phyloP scores from a whole-genome alignment of 2,329 filamentous ascomycete genomes.

The Trichoderma polysporum region DNA sequence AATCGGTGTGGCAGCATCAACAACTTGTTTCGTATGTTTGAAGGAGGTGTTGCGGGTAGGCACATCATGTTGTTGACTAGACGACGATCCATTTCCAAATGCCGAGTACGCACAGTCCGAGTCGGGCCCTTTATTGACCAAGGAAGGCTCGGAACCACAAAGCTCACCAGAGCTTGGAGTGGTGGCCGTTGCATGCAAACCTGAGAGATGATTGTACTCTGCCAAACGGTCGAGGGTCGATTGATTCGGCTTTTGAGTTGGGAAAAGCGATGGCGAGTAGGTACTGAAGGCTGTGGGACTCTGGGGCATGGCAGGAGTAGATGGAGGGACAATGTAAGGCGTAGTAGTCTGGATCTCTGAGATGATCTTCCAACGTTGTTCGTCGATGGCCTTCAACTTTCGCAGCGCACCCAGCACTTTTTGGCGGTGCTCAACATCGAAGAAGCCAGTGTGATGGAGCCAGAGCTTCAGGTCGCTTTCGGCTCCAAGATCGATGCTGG shows the following conservation, averaged over 20 bases:
- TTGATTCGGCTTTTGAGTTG: neutral
- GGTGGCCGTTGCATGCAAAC: neutral
- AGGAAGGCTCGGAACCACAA: neutral
- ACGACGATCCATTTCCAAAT: neutral
- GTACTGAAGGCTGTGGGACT: neutral
- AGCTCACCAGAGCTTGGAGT: neutral
- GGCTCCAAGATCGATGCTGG: neutral
- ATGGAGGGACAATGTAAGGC: neutral
- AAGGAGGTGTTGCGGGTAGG: neutral
- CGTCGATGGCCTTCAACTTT: conserved; percentile 25
- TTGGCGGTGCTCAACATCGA: conserved; percentile 24
- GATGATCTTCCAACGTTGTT: conserved; percentile 26
- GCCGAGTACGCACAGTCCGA: neutral
- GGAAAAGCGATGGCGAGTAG: neutral
- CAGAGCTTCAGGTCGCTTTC: conserved; percentile 27
- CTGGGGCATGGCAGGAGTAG: neutral
- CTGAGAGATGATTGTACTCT: neutral
- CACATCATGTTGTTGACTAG: neutral
- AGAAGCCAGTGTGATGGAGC: conserved; percentile 30
- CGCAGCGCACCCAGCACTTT: conserved; percentile 23
- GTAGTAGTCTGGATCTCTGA: conserved; percentile 22
- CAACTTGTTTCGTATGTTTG: neutral
- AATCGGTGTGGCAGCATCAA: neutral
- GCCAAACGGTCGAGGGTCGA: too few species aligned
- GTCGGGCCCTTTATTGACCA: neutral